Evolutionary conservation across 441 rosid genomes (phyloP).

Genomic region (Mallotus repandus): DNA sequence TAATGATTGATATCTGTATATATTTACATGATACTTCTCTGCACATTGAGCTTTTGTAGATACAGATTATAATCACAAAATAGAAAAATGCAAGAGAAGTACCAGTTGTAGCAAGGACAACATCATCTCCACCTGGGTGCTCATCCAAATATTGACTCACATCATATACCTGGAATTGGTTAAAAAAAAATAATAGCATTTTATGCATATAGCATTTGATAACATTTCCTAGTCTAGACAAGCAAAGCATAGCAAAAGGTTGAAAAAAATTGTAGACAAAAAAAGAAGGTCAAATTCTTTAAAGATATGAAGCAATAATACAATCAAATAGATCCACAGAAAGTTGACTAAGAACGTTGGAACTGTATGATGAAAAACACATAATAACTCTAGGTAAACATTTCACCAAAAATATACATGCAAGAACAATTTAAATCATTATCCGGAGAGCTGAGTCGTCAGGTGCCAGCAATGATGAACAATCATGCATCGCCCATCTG

Average conservation of each 20-base stretch:
- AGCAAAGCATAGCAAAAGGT: background rate
- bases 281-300: background rate
- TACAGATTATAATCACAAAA: background rate
- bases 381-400: background rate
- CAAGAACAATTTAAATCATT: background rate
- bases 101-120: conserved; percentile 71
- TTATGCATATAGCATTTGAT: conserved; percentile 8
- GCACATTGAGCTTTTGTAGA: background rate
- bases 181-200: background rate
- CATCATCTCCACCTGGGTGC: conserved; percentile 97
- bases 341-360: background rate
- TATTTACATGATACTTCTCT: background rate
- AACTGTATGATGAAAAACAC: background rate
- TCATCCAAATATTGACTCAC: conserved; percentile 79
- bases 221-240: too few species aligned
- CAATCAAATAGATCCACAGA: background rate
- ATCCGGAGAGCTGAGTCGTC: background rate
- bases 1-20: background rate
- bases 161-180: conserved; percentile 62
- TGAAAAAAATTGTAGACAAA: background rate
- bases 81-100: conserved; percentile 11
- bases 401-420: background rate
- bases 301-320: background rate
- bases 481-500: background rate
- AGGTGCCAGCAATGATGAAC: background rate